phyloP scores from a whole-genome alignment of 495 filamentous ascomycete genomes.

The Cudoniella acicularis region DNA sequence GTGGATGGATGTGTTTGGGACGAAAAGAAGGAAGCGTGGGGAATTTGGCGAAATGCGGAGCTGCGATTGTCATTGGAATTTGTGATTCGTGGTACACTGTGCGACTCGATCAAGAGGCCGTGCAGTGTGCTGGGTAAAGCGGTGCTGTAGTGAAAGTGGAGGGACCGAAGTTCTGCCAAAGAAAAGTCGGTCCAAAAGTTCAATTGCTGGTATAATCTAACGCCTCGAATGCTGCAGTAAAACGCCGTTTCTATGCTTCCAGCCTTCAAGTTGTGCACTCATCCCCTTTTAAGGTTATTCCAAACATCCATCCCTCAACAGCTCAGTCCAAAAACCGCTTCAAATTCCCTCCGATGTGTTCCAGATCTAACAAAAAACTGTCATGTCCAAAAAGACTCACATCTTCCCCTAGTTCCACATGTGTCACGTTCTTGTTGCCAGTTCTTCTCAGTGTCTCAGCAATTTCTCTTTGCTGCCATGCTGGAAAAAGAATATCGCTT shows the following conservation, averaged over 20 bases:
- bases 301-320: background rate
- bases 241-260: slow-evolving; percentile 5
- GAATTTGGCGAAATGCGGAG: background rate
- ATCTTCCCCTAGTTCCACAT: slow-evolving; percentile 90
- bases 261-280: background rate
- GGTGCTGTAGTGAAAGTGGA: too few species aligned
- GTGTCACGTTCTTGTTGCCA: slow-evolving; percentile 76
- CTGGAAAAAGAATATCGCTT: slow-evolving; percentile 94
- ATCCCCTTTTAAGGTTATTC: background rate
- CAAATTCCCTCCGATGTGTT: slow-evolving; percentile 83
- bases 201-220: background rate
- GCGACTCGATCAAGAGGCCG: background rate
- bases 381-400: slow-evolving; percentile 93
- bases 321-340: slow-evolving; percentile 67
- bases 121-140: background rate
- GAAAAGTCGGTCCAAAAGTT: too few species aligned
- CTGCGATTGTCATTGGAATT: slow-evolving; percentile 2
- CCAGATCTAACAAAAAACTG: slow-evolving; percentile 89
- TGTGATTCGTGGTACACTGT: background rate
- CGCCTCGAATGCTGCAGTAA: background rate
- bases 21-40: background rate
- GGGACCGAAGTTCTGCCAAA: too few species aligned
- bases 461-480: slow-evolving; percentile 97
- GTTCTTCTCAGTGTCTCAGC: slow-evolving; percentile 73
- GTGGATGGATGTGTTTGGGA: background rate